Base-by-base conservation (phyloP, 768 basidiomycete genomes). In the Leccinum subgranulosum region DNA sequence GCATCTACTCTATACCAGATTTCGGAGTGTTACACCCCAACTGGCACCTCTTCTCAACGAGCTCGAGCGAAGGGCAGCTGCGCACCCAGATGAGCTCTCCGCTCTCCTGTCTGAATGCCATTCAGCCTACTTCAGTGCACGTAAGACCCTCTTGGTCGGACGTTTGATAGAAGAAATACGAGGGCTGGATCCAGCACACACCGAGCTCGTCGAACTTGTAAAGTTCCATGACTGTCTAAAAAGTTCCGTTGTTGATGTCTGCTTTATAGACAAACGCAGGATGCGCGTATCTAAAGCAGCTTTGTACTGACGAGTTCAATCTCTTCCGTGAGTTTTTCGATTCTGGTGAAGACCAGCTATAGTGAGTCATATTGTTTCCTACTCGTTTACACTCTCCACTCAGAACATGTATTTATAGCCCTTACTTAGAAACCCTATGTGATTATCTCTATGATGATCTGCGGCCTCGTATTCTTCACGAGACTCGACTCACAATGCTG, bases 401-500 rank as follows among this genome's bases (percentile, higher is more conserved):
- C 4, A 51, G 2, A 39, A 27, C 27, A n/a, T 46, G 0, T 46
- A 34, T 54, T 43, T 29, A n/a, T 55, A 98, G 94, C 66, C 81
- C 84, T 58, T 98, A 93, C 74, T 81, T 99, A 23, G 94, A 97
- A 75, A 87, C 81, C 3, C 80, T 98, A 0, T 98, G 94, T 63
- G 96, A 98, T 73, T 83, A 93, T 64, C 84, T 99, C 33, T 97
- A 95, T 69, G 97, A 98, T 69, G 93, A 95, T 61, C 83, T 99
- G 1, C 89, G 96, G 1, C 97, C 96, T 6, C 86, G 95, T 5
- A 98, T 99, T 60, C 81, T 98, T 2, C 95, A 98, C 64, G 96
- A 98, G 67, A 87, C 88, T 0, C 85, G 89, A 5, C 82, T 99
- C 48, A 87, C 88, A 1, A 86, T 86, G 0, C 84, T 99, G 1